These are phyloP conservation scores for Podospora didyma DNA, from an alignment of 495 filamentous ascomycete genomes.

Conservation along the genomic window DNA sequence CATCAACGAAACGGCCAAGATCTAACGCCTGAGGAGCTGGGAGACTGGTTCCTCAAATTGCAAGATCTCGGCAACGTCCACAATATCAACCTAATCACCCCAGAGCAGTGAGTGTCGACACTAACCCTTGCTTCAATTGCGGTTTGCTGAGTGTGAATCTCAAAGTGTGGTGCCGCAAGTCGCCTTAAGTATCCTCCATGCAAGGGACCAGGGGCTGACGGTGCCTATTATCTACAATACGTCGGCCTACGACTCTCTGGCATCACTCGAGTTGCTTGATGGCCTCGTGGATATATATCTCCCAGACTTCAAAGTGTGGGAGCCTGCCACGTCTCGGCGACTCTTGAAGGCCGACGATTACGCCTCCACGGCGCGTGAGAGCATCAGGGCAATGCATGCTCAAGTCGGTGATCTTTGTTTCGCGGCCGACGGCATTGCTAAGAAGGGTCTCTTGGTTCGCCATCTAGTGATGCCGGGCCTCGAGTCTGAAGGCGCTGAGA, in stretches of 20 bases:
- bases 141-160: conserved; percentile 40
- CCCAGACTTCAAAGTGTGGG: conserved; percentile 78
- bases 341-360: conserved; percentile 74
- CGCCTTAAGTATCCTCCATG: conserved; percentile 63
- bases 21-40: conserved; percentile 71
- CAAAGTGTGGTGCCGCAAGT: conserved; percentile 66
- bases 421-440: conserved; percentile 69
- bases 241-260: conserved; percentile 67
- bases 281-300: conserved; percentile 77
- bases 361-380: conserved; percentile 59
- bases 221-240: conserved; percentile 78
- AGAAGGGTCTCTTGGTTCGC: conserved; percentile 64
- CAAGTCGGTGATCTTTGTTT: conserved; percentile 77
- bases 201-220: conserved; percentile 58
- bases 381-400: conserved; percentile 67
- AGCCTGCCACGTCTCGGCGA: conserved; percentile 53
- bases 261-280: conserved; percentile 61
- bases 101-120: conserved; percentile 48
- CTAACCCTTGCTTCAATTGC: conserved; percentile 12
- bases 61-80: conserved; percentile 67
- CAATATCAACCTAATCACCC: conserved; percentile 77
- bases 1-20: conserved; percentile 70
- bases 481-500: conserved; percentile 61
- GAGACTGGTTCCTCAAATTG: conserved; percentile 72
- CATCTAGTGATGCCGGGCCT: conserved; percentile 77